Evolutionary conservation across 768 basidiomycete genomes (phyloP), one percentile per base, ranked within the genome.

Genomic region (Phlegmacium glaucopus): DNA sequence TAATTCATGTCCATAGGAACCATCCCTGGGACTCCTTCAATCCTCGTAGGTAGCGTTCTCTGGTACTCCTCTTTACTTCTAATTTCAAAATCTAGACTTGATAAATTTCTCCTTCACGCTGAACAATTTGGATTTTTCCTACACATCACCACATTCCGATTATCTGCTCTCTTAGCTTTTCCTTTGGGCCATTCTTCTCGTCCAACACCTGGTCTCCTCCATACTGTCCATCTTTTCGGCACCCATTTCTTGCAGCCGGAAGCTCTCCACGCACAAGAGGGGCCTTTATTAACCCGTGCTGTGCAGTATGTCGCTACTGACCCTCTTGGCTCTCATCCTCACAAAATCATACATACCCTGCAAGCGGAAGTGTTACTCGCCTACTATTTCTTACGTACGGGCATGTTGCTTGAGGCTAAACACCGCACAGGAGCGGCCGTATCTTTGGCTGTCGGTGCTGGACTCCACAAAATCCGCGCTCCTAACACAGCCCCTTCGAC

Each of bases 121-220:
- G 60, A 69, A 29, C 75, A 81, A 54, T 73, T 87, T 48, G 84
- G 84, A 4, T 81, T 89, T 57, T 90, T 88, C 62, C 76, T 90
- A 46, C 64, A 72, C 47, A 55, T 63, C 6, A 47, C 71, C 7
- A 72, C 80, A 27, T 76, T 83, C 51, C 74, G 74, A 39, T 67
- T 69, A 30, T 63, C 72, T 4, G 64, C 70, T 6, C 69, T 85
- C 42, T 69, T 85, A 11, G 62, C 70, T 2, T 72, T 74, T 37
- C 68, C 75, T 1, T 69, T 81, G 42, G 72, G 77, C 1, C 71
- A 77, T 37, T 67, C 71, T 4, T 67, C 72, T 32, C 63, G 77
- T 3, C 77, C 78, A 15, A 64, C 77, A 4, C 73, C 76, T 9
- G 75, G 76, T 4, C 64, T 83, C 4, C 65, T 77, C 29, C 76